Conservation (phyloP, 352 stramenopile species). For the Phytopythium sindhum region DNA sequence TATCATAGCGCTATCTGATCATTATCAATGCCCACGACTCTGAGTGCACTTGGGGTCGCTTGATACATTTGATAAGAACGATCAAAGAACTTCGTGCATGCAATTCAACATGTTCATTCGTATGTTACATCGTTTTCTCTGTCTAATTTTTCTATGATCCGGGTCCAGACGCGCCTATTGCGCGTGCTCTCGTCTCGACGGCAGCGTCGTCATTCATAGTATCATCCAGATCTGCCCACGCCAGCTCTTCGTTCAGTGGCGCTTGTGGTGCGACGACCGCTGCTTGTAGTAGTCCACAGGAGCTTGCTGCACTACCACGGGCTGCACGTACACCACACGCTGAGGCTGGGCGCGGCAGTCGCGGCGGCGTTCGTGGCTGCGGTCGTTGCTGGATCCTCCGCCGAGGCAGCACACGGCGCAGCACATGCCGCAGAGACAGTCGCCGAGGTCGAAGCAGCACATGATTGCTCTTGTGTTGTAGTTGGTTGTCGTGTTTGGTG, state of each 20-base stretch:
- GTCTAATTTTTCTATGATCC: background rate
- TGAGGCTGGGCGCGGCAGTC: conserved; percentile 13
- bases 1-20: too few relatives aligned
- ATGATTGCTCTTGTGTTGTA: too few relatives aligned
- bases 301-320: conserved; percentile 25
- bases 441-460: conserved; percentile 17
- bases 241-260: background rate
- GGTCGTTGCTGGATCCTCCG: conserved; percentile 11
- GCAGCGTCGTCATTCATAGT: background rate
- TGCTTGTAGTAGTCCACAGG: conserved; percentile 10
- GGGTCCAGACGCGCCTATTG: background rate
- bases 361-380: conserved; percentile 10
- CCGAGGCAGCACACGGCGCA: conserved; percentile 26
- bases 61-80: too few relatives aligned
- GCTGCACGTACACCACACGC: conserved; percentile 33
- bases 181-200: background rate
- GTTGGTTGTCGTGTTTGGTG: background rate
- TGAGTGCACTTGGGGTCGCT: too few relatives aligned
- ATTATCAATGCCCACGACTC: too few relatives aligned
- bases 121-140: background rate
- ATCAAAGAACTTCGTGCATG: too few relatives aligned
- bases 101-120: background rate
- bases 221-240: background rate
- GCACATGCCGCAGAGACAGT: conserved; percentile 30
- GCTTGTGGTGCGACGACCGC: background rate